Conservation (phyloP, 2,329 filamentous ascomycete species). For the Diplodia corticola region DNA sequence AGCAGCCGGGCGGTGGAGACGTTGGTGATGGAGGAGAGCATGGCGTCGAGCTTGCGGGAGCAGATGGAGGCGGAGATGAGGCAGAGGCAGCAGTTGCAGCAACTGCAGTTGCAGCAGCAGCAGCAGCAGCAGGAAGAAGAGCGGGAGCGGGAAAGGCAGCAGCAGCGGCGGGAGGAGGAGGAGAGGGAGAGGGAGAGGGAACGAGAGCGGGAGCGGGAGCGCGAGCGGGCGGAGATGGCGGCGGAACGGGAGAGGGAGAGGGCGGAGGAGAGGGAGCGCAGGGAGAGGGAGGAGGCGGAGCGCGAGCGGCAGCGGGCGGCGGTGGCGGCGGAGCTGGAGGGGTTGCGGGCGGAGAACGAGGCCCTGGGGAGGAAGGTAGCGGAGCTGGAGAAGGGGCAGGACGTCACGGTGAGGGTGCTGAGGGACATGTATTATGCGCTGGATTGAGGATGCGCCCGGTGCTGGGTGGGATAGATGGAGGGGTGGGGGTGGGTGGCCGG, state of each 20-base stretch:
- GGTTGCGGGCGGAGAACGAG: neutral
- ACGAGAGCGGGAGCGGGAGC: neutral
- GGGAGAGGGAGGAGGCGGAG: neutral
- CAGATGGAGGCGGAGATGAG: no score
- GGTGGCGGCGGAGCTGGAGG: neutral
- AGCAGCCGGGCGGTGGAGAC: neutral
- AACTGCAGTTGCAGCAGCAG: neutral
- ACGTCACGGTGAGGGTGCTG: neutral
- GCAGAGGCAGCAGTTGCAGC: no score
- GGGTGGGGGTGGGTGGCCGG: neutral
- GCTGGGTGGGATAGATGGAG: neutral
- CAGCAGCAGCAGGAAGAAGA: neutral
- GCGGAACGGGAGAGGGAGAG: neutral
- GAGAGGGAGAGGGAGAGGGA: neutral
- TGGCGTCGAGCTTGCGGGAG: neutral
- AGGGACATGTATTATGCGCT: constrained; percentile 15
- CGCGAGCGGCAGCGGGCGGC: neutral
- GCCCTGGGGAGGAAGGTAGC: neutral
- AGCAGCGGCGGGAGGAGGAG: neutral
- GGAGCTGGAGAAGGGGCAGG: constrained; percentile 11
- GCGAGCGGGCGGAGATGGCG: neutral
- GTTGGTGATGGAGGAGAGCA: neutral
- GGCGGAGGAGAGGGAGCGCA: neutral
- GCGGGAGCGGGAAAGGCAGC: neutral
- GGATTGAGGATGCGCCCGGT: neutral